Evolutionary conservation across 2,329 filamentous ascomycete genomes (phyloP).

Genomic region (Fusarium duplospermum): DNA sequence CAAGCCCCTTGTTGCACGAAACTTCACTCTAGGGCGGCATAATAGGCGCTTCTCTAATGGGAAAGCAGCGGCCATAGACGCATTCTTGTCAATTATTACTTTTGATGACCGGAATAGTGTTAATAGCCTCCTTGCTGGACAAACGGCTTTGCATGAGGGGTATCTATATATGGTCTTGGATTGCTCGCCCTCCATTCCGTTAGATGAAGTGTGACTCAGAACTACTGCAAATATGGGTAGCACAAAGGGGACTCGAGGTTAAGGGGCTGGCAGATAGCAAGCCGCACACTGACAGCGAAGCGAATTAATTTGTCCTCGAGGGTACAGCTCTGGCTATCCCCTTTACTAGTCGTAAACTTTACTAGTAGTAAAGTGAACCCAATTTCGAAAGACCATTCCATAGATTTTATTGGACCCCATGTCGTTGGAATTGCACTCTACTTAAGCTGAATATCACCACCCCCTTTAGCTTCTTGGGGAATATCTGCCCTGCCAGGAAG

Average conservation of each 20-base stretch:
- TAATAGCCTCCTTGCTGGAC: not conserved
- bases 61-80: not conserved
- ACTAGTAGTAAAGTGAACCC: not conserved
- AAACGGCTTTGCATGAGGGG: not conserved
- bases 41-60: not conserved
- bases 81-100: not conserved
- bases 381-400: not conserved
- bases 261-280: not conserved
- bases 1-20: not conserved
- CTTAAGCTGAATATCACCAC: not conserved
- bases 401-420: not conserved
- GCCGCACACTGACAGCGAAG: not conserved
- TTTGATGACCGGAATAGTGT: not conserved
- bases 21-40: not conserved
- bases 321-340: not conserved
- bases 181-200: not conserved
- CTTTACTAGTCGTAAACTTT: not conserved
- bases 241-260: not conserved
- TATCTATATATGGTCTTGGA: not conserved
- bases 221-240: not conserved
- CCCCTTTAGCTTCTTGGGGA: not conserved
- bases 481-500: not conserved
- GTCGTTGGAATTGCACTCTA: not conserved
- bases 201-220: not conserved
- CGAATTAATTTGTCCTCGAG: not conserved